phyloP scores from a whole-genome alignment of 306 rosid species.

The Betula pendula region DNA sequence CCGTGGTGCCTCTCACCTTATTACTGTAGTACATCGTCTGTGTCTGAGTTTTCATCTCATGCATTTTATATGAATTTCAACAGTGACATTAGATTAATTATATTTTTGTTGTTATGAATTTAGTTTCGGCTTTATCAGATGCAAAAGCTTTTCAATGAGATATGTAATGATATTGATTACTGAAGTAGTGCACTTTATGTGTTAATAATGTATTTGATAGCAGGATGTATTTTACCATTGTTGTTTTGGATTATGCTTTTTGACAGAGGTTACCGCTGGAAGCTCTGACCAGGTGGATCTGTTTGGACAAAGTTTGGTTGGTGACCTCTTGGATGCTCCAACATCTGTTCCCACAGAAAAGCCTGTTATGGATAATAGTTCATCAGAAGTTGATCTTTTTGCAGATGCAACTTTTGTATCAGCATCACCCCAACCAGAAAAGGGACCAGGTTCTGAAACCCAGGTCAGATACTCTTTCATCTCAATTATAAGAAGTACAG shows the following conservation, averaged over 20 bases:
- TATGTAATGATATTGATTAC: background rate
- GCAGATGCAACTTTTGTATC: slow-evolving; percentile 91
- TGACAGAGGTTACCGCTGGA: slow-evolving; percentile 68
- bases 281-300: slow-evolving; percentile 75
- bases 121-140: background rate
- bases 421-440: slow-evolving; percentile 57
- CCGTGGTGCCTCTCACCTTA: background rate
- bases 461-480: slow-evolving; percentile 45
- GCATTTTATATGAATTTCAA: background rate
- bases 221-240: slow-evolving; percentile 5
- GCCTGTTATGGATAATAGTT: slow-evolving; percentile 37
- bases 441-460: slow-evolving; percentile 56
- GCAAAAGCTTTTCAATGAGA: background rate
- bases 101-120: background rate
- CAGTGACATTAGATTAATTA: background rate
- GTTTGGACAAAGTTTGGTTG: slow-evolving; percentile 77
- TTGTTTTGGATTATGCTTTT: slow-evolving; percentile 32
- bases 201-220: background rate
- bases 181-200: background rate
- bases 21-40: background rate
- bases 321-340: slow-evolving; percentile 90
- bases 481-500: background rate
- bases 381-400: slow-evolving; percentile 85
- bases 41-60: background rate
- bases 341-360: slow-evolving; percentile 62